A percentile compares a stretch with the other conserved stretches of the same genome.
phyloP scores from a whole-genome alignment of 1,284 basidiomycete genomes.

The Moesziomyces globuligerus region DNA sequence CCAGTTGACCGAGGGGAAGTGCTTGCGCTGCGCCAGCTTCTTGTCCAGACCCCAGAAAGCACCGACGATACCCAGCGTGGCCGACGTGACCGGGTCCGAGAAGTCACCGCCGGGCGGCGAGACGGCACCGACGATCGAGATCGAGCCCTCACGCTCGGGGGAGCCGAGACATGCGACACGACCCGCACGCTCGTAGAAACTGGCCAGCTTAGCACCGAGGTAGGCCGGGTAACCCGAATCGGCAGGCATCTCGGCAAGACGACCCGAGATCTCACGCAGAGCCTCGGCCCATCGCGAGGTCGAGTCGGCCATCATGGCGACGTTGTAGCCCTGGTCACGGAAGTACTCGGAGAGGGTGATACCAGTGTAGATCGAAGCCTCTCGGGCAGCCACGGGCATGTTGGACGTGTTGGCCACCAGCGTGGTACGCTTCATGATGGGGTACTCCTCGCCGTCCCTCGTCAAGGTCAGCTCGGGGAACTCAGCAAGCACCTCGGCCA shows the following conservation, averaged over 20 bases:
- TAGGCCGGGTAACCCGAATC: conserved; percentile 97
- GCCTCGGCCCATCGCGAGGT: conserved; percentile 99
- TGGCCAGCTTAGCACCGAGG: conserved; percentile 91
- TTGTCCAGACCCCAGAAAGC: conserved; percentile 84
- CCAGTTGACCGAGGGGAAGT: conserved; percentile 99
- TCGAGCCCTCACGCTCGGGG: conserved; percentile 87
- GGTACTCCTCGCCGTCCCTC: conserved; percentile 88
- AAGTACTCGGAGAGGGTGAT: conserved; percentile 99
- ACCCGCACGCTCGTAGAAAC: conserved; percentile 99
- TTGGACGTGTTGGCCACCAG: conserved; percentile 99
- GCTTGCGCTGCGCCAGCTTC: conserved; percentile 95
- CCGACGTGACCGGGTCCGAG: conserved; percentile 96
- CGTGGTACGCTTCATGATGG: conserved; percentile 99
- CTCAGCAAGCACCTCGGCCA: conserved; percentile 97
- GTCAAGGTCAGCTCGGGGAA: conserved; percentile 96
- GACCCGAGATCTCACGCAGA: conserved; percentile 98
- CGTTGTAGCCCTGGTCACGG: conserved; percentile 97
- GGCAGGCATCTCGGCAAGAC: conserved; percentile 99
- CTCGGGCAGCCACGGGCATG: conserved; percentile 99
- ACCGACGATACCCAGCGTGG: conserved; percentile 97
- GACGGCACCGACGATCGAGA: conserved; percentile 98
- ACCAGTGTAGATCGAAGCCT: conserved; percentile 99
- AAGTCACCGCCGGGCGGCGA: conserved; percentile 99
- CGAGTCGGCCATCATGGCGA: conserved; percentile 99
- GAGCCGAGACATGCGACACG: conserved; percentile 92